phyloP scores from a whole-genome alignment of 768 basidiomycete genomes.

The Dioszegia crocea region DNA sequence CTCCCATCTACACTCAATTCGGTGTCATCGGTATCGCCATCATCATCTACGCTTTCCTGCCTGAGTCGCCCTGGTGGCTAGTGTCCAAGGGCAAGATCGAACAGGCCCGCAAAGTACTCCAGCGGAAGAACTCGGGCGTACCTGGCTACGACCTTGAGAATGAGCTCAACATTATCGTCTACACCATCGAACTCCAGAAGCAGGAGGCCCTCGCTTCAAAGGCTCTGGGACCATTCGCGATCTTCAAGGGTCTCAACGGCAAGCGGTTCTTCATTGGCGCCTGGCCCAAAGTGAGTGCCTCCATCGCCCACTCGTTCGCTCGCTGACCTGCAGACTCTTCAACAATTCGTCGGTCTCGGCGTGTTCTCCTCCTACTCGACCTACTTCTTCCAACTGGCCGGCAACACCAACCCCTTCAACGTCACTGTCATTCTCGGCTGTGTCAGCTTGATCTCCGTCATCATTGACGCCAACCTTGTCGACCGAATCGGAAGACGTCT shows the following conservation, averaged over 20 bases:
- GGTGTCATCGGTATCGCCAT: slow-evolving; percentile 21
- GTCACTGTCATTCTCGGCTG: slow-evolving; percentile 11
- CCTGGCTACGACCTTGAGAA: slow-evolving; percentile 16
- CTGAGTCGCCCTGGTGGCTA: slow-evolving; percentile 33
- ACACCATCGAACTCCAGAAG: slow-evolving; percentile 21
- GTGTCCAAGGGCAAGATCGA: slow-evolving; percentile 20
- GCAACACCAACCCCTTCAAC: slow-evolving; percentile 14
- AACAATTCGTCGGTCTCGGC: slow-evolving; percentile 29
- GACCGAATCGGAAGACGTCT: slow-evolving; percentile 21
- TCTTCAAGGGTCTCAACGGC: slow-evolving; percentile 26
- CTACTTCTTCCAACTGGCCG: slow-evolving; percentile 29
- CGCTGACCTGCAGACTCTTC: slow-evolving; percentile 8
- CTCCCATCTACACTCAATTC: slow-evolving; percentile 34
- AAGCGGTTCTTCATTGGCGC: slow-evolving; percentile 31
- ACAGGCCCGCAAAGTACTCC: slow-evolving; percentile 15
- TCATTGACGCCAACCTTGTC: slow-evolving; percentile 13
- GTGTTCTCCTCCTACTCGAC: slow-evolving; percentile 20
- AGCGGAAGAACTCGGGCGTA: slow-evolving; percentile 3
- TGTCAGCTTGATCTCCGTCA: slow-evolving; percentile 4
- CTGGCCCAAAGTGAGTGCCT: slow-evolving; percentile 23
- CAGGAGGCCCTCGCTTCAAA: slow-evolving; percentile 5
- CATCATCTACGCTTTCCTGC: slow-evolving; percentile 27
- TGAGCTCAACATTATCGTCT: slow-evolving; percentile 22
- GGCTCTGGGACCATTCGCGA: slow-evolving; percentile 11
- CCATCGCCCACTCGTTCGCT: neutral